Conservation (phyloP, 1,139 yeast genomes). For the Pneumocystis jirovecii region DNA sequence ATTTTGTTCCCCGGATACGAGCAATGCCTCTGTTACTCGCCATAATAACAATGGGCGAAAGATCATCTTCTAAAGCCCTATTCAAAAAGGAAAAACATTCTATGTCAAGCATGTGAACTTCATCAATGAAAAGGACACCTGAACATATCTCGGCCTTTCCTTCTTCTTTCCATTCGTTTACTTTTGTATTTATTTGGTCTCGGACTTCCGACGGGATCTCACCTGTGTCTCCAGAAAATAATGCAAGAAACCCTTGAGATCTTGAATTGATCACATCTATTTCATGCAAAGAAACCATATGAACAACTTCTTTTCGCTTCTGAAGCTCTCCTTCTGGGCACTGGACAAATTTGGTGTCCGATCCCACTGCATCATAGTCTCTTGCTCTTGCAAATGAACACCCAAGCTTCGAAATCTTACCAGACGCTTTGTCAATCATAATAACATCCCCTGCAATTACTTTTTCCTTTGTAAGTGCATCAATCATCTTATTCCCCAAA, state of each 20-base stretch:
- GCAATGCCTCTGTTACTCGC: constrained; percentile 95
- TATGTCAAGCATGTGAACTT: constrained; percentile 96
- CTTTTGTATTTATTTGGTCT: constrained; percentile 91
- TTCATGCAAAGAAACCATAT: constrained; percentile 91
- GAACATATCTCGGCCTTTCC: constrained; percentile 97
- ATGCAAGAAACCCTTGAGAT: constrained; percentile 92
- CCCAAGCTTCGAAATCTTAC: constrained; percentile 85
- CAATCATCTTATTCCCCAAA: constrained; percentile 94
- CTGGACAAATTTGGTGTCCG: constrained; percentile 92
- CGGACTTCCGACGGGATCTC: constrained; percentile 92
- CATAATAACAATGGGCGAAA: constrained; percentile 95
- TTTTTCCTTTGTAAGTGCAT: constrained; percentile 84
- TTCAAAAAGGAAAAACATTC: constrained; percentile 93
- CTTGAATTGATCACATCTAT: constrained; percentile 96
- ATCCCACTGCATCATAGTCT: constrained; percentile 99
- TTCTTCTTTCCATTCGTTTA: constrained; percentile 98
- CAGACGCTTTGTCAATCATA: constrained; percentile 88
- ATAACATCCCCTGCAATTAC: constrained; percentile 96
- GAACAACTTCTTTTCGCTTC: constrained; percentile 86
- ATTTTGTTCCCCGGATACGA: constrained; percentile 81
- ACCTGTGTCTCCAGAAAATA: constrained; percentile 95
- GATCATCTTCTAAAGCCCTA: constrained; percentile 91
- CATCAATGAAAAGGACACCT: constrained; percentile 96
- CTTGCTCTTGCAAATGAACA: constrained; percentile 90
- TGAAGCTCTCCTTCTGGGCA: constrained; percentile 98